Percentiles rank a stretch among this genome's conserved stretches.
These are phyloP conservation scores for Funneliformis geosporum DNA, from an alignment of 192 early-diverging fungal species.

Conservation along the genomic window DNA sequence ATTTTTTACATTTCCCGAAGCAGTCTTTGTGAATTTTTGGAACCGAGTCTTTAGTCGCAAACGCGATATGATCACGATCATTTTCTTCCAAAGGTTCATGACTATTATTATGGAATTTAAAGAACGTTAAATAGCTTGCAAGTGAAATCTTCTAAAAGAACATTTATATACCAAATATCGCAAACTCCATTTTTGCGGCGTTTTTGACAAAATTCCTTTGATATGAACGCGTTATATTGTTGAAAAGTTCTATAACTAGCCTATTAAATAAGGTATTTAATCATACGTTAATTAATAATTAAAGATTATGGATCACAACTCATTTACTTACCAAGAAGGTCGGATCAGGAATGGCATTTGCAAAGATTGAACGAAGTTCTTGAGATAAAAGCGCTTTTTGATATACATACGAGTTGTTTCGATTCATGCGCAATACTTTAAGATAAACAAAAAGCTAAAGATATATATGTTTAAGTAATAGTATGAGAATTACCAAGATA, in stretches of 20 bases:
- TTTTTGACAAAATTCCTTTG: background rate
- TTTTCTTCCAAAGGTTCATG: background rate
- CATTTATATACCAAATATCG: background rate
- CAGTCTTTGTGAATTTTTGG: conserved; percentile 11
- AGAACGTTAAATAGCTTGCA: background rate
- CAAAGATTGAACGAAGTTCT: background rate
- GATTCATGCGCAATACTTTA: background rate
- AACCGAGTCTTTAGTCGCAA: background rate
- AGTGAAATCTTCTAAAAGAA: too few relatives aligned
- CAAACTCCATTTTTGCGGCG: conserved; percentile 4
- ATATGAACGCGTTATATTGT: background rate
- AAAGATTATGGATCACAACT: background rate
- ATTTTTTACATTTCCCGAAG: background rate
- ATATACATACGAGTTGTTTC: background rate
- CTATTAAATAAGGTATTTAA: too few relatives aligned
- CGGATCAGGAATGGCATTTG: background rate
- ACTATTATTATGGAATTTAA: background rate
- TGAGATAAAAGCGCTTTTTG: conserved; percentile 4
- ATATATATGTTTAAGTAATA: background rate
- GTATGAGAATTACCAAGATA: background rate
- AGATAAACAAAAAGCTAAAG: conserved; percentile 12
- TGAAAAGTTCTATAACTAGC: background rate
- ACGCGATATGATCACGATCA: background rate
- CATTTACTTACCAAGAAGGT: background rate
- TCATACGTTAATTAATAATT: too few relatives aligned